Evolutionary conservation across 768 basidiomycete species (phyloP).

Genomic region (Suillus discolor): DNA sequence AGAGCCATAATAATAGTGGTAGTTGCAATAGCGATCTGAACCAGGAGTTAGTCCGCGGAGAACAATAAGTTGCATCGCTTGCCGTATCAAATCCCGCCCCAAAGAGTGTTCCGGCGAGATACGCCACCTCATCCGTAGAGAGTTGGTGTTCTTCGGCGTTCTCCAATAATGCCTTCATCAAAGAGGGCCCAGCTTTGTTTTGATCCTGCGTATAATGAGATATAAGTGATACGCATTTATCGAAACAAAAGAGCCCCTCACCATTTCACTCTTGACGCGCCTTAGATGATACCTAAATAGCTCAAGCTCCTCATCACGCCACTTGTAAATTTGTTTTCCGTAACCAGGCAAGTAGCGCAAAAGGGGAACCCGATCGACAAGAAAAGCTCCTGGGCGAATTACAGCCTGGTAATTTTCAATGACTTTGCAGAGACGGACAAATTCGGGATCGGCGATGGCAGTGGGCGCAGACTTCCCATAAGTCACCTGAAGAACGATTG

Average conservation of each 20-base stretch:
- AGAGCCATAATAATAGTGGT: too few relatives aligned
- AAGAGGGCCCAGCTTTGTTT: conserved; percentile 30
- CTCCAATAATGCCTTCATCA: conserved; percentile 55
- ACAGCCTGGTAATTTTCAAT: background rate
- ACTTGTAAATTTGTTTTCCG: conserved; percentile 50
- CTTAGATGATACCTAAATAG: conserved; percentile 51
- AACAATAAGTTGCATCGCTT: too few relatives aligned
- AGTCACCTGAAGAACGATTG: background rate
- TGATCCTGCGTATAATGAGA: conserved; percentile 9
- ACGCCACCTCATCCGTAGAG: conserved; percentile 12
- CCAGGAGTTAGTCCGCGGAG: too few relatives aligned
- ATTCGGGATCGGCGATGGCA: background rate
- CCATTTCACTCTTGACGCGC: conserved; percentile 44
- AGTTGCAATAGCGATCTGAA: too few relatives aligned
- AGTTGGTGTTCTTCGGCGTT: conserved; percentile 49
- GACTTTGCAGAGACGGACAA: background rate
- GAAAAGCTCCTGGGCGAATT: background rate
- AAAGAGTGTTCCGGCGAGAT: background rate
- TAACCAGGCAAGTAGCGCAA: conserved; percentile 56
- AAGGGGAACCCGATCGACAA: background rate
- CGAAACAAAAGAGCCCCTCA: conserved; percentile 16
- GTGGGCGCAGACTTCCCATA: background rate
- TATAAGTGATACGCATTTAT: background rate
- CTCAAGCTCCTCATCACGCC: conserved; percentile 50
- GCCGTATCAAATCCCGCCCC: too few relatives aligned